Percentiles rank a stretch among this genome's conserved stretches.
Conservation (phyloP, 2,329 filamentous ascomycete genomes). For the Epicoccum sorghinum region DNA sequence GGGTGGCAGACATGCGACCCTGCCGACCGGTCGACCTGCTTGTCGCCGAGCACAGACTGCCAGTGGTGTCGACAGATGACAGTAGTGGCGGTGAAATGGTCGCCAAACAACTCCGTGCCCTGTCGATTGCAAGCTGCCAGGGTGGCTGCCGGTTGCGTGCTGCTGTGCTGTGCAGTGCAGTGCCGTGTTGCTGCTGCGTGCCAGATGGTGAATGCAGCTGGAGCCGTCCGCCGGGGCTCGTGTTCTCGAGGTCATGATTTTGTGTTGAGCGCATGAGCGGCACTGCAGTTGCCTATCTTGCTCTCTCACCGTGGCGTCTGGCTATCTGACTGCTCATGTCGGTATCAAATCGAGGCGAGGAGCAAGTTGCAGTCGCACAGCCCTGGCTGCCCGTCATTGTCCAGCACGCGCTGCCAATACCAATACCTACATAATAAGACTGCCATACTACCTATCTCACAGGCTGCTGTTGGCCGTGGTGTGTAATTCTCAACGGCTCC, state of each 20-base stretch:
- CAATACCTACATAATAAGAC: background rate
- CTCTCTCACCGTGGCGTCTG: constrained; percentile 13
- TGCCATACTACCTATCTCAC: background rate
- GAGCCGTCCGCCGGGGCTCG: constrained; percentile 6
- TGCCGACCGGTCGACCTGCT: constrained; percentile 18
- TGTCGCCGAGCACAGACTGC: constrained; percentile 15
- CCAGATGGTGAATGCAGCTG: constrained; percentile 8
- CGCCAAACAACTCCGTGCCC: constrained; percentile 5
- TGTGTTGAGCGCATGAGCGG: constrained; percentile 23
- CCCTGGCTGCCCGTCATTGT: constrained; percentile 3
- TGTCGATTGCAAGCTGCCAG: constrained; percentile 1
- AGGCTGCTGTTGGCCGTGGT: constrained; percentile 8
- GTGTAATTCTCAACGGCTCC: constrained; percentile 17
- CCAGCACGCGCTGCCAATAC: constrained; percentile 5
- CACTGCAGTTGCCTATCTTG: constrained; percentile 28
- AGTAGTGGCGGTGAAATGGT: constrained; percentile 23
- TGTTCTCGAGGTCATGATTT: constrained; percentile 14
- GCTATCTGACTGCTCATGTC: constrained; percentile 16
- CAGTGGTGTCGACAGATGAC: constrained; percentile 19
- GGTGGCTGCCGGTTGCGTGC: constrained; percentile 8
- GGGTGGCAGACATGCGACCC: constrained; percentile 12
- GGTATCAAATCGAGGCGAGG: constrained; percentile 3
- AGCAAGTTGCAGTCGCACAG: constrained; percentile 6
- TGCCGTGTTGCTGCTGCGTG: constrained; percentile 1
- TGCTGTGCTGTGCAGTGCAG: background rate